Evolutionary conservation across 495 filamentous ascomycete genomes (phyloP).

Genomic region (Aspergillus conjunctus): DNA sequence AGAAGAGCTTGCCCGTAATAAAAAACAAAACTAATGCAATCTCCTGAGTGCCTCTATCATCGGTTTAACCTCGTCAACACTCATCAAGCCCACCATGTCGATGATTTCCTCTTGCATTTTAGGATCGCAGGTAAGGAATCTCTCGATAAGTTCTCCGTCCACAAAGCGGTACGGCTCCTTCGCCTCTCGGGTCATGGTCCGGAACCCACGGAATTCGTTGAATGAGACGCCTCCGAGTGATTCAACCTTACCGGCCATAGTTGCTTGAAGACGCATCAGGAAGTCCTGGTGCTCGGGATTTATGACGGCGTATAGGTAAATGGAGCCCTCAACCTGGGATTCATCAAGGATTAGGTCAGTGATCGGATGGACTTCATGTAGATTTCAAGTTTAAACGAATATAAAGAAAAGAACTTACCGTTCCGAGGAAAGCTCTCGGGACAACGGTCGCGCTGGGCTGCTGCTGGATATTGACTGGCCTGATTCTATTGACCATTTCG

Average conservation of each 20-base stretch:
- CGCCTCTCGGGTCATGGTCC: conserved; percentile 65
- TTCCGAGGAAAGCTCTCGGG: conserved; percentile 86
- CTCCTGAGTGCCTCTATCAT: conserved; percentile 73
- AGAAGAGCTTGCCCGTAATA: not conserved
- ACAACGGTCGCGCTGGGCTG: conserved; percentile 64
- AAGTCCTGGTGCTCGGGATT: conserved; percentile 68
- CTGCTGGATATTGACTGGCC: conserved; percentile 59
- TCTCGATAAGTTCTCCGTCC: conserved; percentile 88
- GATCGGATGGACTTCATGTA: not conserved
- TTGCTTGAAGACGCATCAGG: conserved; percentile 78
- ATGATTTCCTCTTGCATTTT: conserved; percentile 66
- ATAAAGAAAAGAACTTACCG: conserved; percentile 59
- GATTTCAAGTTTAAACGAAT: too few species aligned
- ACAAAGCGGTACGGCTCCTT: conserved; percentile 85
- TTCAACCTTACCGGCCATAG: conserved; percentile 64
- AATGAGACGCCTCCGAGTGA: conserved; percentile 74
- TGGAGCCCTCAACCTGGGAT: conserved; percentile 78
- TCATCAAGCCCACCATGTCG: conserved; percentile 53
- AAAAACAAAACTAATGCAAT: conserved; percentile 49
- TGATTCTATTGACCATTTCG: conserved; percentile 89
- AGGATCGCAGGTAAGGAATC: conserved; percentile 72
- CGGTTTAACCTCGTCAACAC: conserved; percentile 71
- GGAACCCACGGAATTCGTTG: conserved; percentile 75
- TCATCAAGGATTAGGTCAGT: not conserved
- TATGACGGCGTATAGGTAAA: conserved; percentile 87